Conservation (phyloP, 1,284 basidiomycete genomes). For the Gomphus sp. region DNA sequence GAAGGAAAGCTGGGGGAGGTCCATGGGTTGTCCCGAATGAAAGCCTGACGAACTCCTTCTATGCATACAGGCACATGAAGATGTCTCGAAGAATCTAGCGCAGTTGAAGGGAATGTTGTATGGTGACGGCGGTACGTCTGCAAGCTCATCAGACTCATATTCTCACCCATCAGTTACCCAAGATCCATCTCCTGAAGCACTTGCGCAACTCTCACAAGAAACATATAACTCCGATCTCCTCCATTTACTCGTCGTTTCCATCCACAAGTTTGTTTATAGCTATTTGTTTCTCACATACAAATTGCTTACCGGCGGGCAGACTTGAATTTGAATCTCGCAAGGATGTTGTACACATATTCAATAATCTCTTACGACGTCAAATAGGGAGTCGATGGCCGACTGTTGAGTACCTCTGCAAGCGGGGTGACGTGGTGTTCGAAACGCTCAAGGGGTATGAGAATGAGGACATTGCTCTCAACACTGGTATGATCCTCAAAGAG, state of each 20-base stretch:
- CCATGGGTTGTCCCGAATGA: background rate
- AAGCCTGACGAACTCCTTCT: background rate
- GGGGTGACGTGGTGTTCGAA: slow-evolving; percentile 85
- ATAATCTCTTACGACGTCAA: slow-evolving; percentile 88
- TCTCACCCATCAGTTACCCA: slow-evolving; percentile 4
- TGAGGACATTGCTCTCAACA: slow-evolving; percentile 93
- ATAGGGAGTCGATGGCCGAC: slow-evolving; percentile 92
- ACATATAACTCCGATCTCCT: slow-evolving; percentile 90
- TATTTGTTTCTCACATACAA: background rate
- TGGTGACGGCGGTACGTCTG: slow-evolving; percentile 69
- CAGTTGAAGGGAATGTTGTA: slow-evolving; percentile 83
- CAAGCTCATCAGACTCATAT: slow-evolving; percentile 8
- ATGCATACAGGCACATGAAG: slow-evolving; percentile 63
- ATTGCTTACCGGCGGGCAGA: slow-evolving; percentile 25
- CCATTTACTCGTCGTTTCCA: slow-evolving; percentile 71
- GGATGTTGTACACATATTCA: slow-evolving; percentile 96
- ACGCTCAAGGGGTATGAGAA: slow-evolving; percentile 86
- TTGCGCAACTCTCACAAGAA: slow-evolving; percentile 93
- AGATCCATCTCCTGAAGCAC: slow-evolving; percentile 79
- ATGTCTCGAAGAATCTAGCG: slow-evolving; percentile 81
- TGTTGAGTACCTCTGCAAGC: slow-evolving; percentile 84
- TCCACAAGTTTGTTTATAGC: slow-evolving; percentile 29
- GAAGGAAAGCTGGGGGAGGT: background rate
- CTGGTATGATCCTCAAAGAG: slow-evolving; percentile 96
- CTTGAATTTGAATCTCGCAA: slow-evolving; percentile 97